Base-by-base conservation (phyloP, 139 green algal species). In the Zygnema cylindricum region DNA sequence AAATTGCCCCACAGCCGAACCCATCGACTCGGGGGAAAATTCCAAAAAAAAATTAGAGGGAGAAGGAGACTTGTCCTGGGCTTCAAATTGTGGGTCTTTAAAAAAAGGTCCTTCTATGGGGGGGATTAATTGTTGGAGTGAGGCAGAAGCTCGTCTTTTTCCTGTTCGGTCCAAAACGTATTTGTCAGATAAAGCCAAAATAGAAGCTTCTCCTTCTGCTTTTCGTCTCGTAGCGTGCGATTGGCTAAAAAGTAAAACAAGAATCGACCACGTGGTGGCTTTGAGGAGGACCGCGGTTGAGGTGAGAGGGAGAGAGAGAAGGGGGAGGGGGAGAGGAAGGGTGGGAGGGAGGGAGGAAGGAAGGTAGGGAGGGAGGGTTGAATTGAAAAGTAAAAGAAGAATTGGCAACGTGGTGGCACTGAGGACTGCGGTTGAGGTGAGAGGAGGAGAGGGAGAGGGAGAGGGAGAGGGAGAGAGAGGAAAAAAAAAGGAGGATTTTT, bases 71-170 rank as follows among this genome's bases (percentile, higher is more conserved):
- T 73, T 33, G 78, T 54, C 35, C n/a, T 85, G 78, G 78, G 78
- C 78, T 7, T 30, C 38, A 22, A 30, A 78, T 22, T 35, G 23
- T 0, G 78, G 78, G 1, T 77, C 43, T 7, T 32, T 85, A 32
- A 32, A n/a, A 38, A 54, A 32, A 32, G 78, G 78, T 11, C 42
- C 78, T n/a, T 32, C 25, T 32, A 30, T 42, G 78, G 78, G 78
- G n/a, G 78, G 78, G n/a, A 73, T 71, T 0, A 85, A 78, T 16
- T 71, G 78, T 55, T 85, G 78, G 78, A 77, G 36, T 3, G 78
- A 85, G 78, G 78, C 78, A 11, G 78, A 85, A 55, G 78, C 32
- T 11, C 36, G 36, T 32, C 40, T 77, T n/a, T 85, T 85, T 36
- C 32, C 78, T 30, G 36, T 85, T 32, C 78, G 78, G n/a, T 85